Evolutionary conservation across 441 rosid genomes (phyloP), one percentile per base, ranked within the genome.

Genomic region (Euphorbia corollata): DNA sequence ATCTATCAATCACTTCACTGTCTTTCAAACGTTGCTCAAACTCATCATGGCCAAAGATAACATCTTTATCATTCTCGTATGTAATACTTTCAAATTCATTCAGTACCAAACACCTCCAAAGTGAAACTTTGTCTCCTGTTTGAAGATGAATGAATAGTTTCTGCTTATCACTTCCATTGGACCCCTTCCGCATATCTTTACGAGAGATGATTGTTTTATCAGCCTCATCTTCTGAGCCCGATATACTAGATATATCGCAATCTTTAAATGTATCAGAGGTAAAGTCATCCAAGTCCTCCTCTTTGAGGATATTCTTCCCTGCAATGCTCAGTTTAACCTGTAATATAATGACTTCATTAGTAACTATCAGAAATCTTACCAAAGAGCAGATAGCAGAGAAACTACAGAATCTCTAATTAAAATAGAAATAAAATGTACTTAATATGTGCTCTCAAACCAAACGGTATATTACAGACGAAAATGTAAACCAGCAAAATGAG

Each of bases 181-280:
- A 68, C 27, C 84, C 81, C 85, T 67, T 81, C 7, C 56, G 70
- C 5, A 47, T 56, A 78, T 78, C 81, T 71, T 65, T 61, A 11
- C 65, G 78, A 63, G 61, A 36, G 2, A 59, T 8, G 55, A 81
- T 38, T 67, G 75, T 82, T 16, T 64, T 68, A 11, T 86, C 93
- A 54, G 75, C 70, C 81, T 93, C 99, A 83, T 93, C 97, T 77
- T 93, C 99, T 5, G 97, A 93, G 57, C 98, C 98, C 27, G 98
- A 93, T 63, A 93, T 84, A 71, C 98, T 93, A 9, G 97, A 93
- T 23, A 93, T 80, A 68, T 93, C 98, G 30, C 70, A 90, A 74
- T 88, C 97, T 51, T 77, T 84, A 65, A 88, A 83, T 6, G 86
- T 82, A 80, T 90, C 93, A 55, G 83, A 73, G 32, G 92, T 84